Evolutionary conservation across 345 rosid genomes (phyloP).

Genomic region (Citrus mangshanensis): DNA sequence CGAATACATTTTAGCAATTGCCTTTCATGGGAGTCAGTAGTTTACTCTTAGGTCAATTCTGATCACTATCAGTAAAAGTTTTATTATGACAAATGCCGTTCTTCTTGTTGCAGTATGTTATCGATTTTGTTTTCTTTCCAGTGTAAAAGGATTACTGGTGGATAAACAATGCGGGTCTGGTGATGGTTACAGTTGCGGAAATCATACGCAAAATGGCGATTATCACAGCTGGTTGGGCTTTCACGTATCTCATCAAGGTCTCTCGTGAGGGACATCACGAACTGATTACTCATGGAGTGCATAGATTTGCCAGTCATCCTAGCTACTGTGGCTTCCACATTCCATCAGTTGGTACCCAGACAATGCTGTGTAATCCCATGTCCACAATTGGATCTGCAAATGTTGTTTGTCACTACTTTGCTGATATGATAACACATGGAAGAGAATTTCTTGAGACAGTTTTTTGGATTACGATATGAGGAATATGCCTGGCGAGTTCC

Average conservation of each 20-base stretch:
- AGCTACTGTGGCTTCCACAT: slow-evolving; percentile 65
- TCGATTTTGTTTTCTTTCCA: slow-evolving; percentile 48
- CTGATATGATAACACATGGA: slow-evolving; percentile 61
- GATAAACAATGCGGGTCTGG: slow-evolving; percentile 56
- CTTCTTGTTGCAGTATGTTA: slow-evolving; percentile 48
- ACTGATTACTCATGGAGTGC: slow-evolving; percentile 57
- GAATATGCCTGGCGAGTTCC: slow-evolving; percentile 50
- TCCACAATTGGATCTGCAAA: slow-evolving; percentile 52
- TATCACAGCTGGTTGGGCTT: slow-evolving; percentile 65
- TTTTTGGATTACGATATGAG: slow-evolving; percentile 53
- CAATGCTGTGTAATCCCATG: slow-evolving; percentile 71
- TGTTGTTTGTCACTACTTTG: slow-evolving; percentile 66
- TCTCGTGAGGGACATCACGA: slow-evolving; percentile 46
- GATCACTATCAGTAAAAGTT: slow-evolving; percentile 58
- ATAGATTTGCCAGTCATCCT: slow-evolving; percentile 58
- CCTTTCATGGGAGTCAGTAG: slow-evolving; percentile 42
- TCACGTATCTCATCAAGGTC: slow-evolving; percentile 24
- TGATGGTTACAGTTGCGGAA: slow-evolving; percentile 51
- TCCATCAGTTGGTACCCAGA: slow-evolving; percentile 74
- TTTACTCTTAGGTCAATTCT: slow-evolving; percentile 58
- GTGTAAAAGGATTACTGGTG: slow-evolving; percentile 57
- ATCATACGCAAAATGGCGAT: slow-evolving; percentile 54
- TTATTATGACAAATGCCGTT: slow-evolving; percentile 49
- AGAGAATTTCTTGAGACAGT: slow-evolving; percentile 62
- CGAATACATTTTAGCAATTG: slow-evolving; percentile 50